Base-by-base conservation (phyloP, 2,329 filamentous ascomycete species). In the Cladosporium sphaerospermum region DNA sequence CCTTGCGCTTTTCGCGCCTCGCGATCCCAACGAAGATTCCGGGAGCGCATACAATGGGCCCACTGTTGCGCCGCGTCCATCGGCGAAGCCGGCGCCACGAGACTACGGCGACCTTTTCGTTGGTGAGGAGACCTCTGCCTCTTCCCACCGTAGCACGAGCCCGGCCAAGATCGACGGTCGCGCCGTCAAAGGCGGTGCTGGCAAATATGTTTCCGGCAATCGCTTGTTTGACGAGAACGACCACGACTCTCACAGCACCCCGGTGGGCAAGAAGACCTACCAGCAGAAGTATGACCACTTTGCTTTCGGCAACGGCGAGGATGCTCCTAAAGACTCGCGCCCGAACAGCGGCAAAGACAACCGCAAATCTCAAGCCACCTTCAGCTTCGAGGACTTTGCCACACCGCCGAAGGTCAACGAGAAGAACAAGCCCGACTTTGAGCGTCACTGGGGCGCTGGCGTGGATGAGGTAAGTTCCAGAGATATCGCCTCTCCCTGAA, bases 311-410 rank as follows among this genome's bases (percentile, higher is more conserved):
- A 84, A 89, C 59, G 83, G 82, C 47, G 78, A 73, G 42, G 70
- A 73, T 48, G 68, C 68, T 39, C 52, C 39, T 28, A 54, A 54
- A n/a, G 42, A 57, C 23, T 52, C 54, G 32, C 48, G 61, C 59
- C 45, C 69, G 57, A 37, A 64, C 63, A 56, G 66, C 65, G 56
- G 64, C 62, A 54, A 56, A 45, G 33, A 56, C 62, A 52, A 60
- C 58, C 88, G 86, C 43, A 53, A 56, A 8, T 50, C 52, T 73
- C 84, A 89, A 66, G 75, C 78, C 55, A 85, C 88, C 57, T 96
- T 92, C 90, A 83, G 83, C 45, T 97, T 97, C 69, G 82, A 89
- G 56, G 90, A 96, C 71, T 95, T 95, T 63, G 75, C 76, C 13
- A 96, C 91, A 0, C 92, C 92, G 0, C 80, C 85, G 59, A 96